A percentile compares a stretch with the other conserved stretches of the same genome.
Conservation (phyloP, 78 protist genomes). For the Pigoraptor vietnamica region DNA sequence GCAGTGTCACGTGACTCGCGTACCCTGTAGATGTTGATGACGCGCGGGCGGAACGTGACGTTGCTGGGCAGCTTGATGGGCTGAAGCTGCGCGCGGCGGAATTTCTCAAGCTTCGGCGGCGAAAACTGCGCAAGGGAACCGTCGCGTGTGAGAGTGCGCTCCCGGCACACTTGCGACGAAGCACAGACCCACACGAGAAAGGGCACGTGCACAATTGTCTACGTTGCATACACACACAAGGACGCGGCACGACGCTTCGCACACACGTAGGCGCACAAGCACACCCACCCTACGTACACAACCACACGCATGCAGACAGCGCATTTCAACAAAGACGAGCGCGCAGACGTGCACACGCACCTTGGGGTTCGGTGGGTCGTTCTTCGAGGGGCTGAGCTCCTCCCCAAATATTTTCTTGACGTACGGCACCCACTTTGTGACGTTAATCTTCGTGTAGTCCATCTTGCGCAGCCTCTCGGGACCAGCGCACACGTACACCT, state of each 20-base stretch:
- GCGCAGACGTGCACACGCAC: not conserved
- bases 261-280: too few relatives aligned
- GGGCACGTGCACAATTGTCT: too few relatives aligned
- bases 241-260: too few relatives aligned
- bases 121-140: not conserved
- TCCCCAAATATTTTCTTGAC: not conserved
- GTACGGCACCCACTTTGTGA: not conserved
- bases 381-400: not conserved
- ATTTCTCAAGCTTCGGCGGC: not conserved
- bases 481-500: not conserved
- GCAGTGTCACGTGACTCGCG: too few relatives aligned
- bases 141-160: too few relatives aligned
- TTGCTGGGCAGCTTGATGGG: not conserved
- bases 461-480: not conserved
- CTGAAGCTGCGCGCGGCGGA: not conserved
- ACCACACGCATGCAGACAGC: too few relatives aligned
- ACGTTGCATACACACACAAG: too few relatives aligned
- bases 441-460: not conserved
- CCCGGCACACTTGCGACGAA: too few relatives aligned
- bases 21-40: not conserved
- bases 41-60: not conserved
- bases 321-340: too few relatives aligned
- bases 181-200: too few relatives aligned
- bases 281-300: too few relatives aligned
- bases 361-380: not conserved